These are phyloP conservation scores for Trichoderma breve DNA, from an alignment of 2,329 filamentous ascomycete genomes.

Conservation along the genomic window DNA sequence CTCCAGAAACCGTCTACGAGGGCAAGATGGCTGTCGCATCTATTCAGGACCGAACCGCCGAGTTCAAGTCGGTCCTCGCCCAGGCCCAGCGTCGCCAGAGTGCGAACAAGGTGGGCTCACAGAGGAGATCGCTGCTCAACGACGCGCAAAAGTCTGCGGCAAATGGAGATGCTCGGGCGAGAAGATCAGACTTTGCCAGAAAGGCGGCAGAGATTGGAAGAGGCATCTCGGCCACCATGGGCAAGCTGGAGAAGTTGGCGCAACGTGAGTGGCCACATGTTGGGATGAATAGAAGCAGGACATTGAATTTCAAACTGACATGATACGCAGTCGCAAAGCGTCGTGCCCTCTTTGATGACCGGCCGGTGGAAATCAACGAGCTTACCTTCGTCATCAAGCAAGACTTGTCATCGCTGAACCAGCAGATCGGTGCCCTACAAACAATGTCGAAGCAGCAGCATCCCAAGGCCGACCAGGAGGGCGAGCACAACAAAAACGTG, in stretches of 20 bases:
- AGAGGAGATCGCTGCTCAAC: slow-evolving; percentile 76
- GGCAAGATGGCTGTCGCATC: slow-evolving; percentile 62
- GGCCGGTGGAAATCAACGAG: slow-evolving; percentile 94
- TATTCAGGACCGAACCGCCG: slow-evolving; percentile 93
- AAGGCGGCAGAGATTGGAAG: slow-evolving; percentile 88
- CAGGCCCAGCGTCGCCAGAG: slow-evolving; percentile 81
- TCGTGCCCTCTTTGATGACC: slow-evolving; percentile 95
- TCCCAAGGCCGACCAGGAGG: slow-evolving; percentile 73
- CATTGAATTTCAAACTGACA: slow-evolving; percentile 19
- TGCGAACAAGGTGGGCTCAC: slow-evolving; percentile 71
- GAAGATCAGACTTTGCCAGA: slow-evolving; percentile 86
- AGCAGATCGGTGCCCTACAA: slow-evolving; percentile 83
- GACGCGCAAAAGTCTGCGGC: slow-evolving; percentile 67
- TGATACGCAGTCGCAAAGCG: slow-evolving; percentile 72
- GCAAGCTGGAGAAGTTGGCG: slow-evolving; percentile 88
- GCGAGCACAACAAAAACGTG: slow-evolving; percentile 97
- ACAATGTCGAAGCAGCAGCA: slow-evolving; percentile 73
- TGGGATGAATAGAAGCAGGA: too few relatives aligned
- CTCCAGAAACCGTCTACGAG: slow-evolving; percentile 10
- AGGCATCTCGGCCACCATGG: slow-evolving; percentile 89
- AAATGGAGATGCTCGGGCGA: slow-evolving; percentile 52
- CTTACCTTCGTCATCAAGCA: slow-evolving; percentile 98
- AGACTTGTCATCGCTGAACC: slow-evolving; percentile 79
- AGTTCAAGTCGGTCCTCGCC: slow-evolving; percentile 88
- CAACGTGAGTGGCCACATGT: slow-evolving; percentile 57